phyloP scores from a whole-genome alignment of 2,329 filamentous ascomycete species.

The Fusarium clavum region DNA sequence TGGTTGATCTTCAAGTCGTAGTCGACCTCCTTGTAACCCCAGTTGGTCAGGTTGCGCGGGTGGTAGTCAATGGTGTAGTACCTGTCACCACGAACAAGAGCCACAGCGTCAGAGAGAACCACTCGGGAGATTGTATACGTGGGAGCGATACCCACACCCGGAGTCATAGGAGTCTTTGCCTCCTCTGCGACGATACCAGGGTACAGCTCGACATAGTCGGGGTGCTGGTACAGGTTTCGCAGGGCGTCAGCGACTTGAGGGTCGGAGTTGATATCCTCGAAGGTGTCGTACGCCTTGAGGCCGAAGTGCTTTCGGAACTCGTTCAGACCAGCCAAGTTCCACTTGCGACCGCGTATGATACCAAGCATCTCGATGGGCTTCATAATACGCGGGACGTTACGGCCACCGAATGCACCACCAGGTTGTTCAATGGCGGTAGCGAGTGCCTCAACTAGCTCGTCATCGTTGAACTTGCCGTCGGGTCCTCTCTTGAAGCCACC shows the following conservation, averaged over 20 bases:
- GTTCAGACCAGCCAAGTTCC: constrained; percentile 83
- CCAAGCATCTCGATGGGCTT: constrained; percentile 82
- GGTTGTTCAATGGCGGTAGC: constrained; percentile 78
- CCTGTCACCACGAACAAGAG: constrained; percentile 81
- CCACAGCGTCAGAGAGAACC: constrained; percentile 80
- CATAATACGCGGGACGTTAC: constrained; percentile 79
- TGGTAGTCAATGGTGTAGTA: constrained; percentile 85
- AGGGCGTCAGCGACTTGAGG: constrained; percentile 75
- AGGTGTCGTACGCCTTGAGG: constrained; percentile 78
- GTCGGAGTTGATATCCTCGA: constrained; percentile 87
- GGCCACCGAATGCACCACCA: constrained; percentile 78
- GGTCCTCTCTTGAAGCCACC: constrained; percentile 71
- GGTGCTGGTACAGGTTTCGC: constrained; percentile 77
- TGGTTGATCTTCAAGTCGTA: constrained; percentile 81
- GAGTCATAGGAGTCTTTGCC: constrained; percentile 77
- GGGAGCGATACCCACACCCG: constrained; percentile 79
- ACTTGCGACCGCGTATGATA: constrained; percentile 80
- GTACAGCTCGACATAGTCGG: constrained; percentile 84
- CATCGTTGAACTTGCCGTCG: constrained; percentile 78
- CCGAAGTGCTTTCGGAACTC: constrained; percentile 88
- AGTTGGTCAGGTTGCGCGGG: constrained; percentile 80
- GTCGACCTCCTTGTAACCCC: constrained; percentile 81
- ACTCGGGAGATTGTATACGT: constrained; percentile 82
- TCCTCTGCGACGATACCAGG: constrained; percentile 82
- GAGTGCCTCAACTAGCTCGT: constrained; percentile 79